Percentiles rank a stretch among this genome's conserved stretches.
phyloP scores from a whole-genome alignment of 352 stramenopile species.

The Blastocystis sp. region DNA sequence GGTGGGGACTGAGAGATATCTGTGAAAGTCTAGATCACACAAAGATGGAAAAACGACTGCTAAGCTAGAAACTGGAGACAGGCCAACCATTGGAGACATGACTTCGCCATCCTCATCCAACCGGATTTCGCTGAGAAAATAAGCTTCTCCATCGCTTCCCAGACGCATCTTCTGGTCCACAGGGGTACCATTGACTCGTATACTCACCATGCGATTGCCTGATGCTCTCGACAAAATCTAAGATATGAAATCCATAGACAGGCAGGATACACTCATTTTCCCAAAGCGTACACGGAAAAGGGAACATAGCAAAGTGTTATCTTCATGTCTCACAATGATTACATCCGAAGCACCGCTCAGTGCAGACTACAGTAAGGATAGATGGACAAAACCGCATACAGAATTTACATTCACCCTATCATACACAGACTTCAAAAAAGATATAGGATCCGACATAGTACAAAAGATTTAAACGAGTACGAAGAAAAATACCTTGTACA shows the following conservation, averaged over 20 bases:
- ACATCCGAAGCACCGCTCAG: constrained; percentile 33
- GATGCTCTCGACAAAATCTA: constrained; percentile 21
- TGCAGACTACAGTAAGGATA: constrained; percentile 1
- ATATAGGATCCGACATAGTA: background rate
- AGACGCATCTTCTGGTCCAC: constrained; percentile 49
- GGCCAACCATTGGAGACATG: background rate
- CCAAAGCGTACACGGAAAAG: constrained; percentile 51
- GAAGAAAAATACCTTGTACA: no score
- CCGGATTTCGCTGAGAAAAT: constrained; percentile 21
- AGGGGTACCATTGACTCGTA: background rate
- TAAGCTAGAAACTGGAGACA: constrained; percentile 40
- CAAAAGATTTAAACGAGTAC: background rate
- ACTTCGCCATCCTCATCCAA: constrained; percentile 41
- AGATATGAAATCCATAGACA: background rate
- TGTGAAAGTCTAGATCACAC: background rate
- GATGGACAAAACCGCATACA: background rate
- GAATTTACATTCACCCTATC: constrained; percentile 44
- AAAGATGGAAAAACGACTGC: background rate
- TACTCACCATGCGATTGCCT: constrained; percentile 34
- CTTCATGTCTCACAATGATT: constrained; percentile 32
- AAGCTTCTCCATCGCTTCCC: constrained; percentile 30
- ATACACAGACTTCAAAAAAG: constrained; percentile 49
- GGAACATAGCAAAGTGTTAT: constrained; percentile 17
- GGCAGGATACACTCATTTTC: constrained; percentile 36
- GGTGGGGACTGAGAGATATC: background rate